Conservation (phyloP, 2,329 filamentous ascomycete species). For the Aspergillus versicolor region DNA sequence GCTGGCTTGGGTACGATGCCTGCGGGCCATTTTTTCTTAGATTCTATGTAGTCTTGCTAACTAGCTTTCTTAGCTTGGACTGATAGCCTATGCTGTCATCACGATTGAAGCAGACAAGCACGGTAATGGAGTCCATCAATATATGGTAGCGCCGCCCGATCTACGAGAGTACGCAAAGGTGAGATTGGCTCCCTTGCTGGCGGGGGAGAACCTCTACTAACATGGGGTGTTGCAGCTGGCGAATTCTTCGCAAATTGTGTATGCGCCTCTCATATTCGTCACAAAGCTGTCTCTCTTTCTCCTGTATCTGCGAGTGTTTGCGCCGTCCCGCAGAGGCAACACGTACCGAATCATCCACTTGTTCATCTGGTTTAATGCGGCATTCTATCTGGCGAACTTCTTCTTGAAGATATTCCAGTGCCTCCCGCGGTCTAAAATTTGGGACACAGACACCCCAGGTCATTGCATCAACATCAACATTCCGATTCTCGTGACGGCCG, state of each 20-base stretch:
- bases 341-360: conserved; percentile 24
- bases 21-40: background rate
- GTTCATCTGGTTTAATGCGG: conserved; percentile 24
- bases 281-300: conserved; percentile 31
- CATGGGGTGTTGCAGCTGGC: conserved; percentile 11
- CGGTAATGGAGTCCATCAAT: conserved; percentile 21
- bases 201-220: background rate
- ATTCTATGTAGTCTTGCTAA: background rate
- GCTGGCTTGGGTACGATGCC: conserved; percentile 20
- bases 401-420: conserved; percentile 29
- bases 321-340: conserved; percentile 15
- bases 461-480: conserved; percentile 25
- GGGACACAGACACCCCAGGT: conserved; percentile 18
- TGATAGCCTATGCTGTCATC: conserved; percentile 23
- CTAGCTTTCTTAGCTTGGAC: conserved; percentile 19
- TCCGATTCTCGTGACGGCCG: conserved; percentile 20
- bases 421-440: conserved; percentile 24
- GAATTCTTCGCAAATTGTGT: conserved; percentile 27
- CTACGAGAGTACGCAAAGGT: conserved; percentile 20
- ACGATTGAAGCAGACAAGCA: conserved; percentile 21
- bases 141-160: conserved; percentile 18
- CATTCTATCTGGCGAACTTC: conserved; percentile 25
- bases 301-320: conserved; percentile 27
- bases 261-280: conserved; percentile 28
- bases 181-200: background rate